Conservation (phyloP, 352 stramenopile genomes). For the Globisporangium cystogenes region DNA sequence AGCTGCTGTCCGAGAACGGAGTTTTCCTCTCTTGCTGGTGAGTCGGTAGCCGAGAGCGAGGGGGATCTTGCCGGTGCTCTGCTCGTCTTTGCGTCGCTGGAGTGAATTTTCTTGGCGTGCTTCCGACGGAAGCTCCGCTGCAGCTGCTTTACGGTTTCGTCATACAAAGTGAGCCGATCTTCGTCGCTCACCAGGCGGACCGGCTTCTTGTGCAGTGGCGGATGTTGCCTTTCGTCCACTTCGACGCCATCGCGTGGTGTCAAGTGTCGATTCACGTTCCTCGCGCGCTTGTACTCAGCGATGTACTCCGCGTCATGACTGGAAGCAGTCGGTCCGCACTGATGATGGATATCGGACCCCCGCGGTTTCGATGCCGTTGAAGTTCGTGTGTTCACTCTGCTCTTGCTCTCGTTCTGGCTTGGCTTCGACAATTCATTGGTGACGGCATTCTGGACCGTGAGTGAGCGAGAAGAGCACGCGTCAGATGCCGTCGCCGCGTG, state of each 20-base stretch:
- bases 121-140: conserved; percentile 60
- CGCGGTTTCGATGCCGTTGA: neutral
- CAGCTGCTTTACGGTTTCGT: conserved; percentile 45
- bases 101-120: conserved; percentile 4
- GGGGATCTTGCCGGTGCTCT: neutral
- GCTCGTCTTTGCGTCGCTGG: neutral
- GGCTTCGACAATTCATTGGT: neutral
- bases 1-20: neutral
- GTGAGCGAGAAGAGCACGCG: neutral
- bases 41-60: neutral
- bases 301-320: conserved; percentile 24
- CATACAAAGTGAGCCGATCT: conserved; percentile 55
- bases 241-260: conserved; percentile 24
- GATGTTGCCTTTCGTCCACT: conserved; percentile 42
- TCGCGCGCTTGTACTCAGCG: conserved; percentile 61
- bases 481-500: neutral
- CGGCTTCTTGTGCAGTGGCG: conserved; percentile 34
- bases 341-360: neutral
- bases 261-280: conserved; percentile 61
- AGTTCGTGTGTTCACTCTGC: neutral
- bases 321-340: neutral
- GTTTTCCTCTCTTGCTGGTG: neutral
- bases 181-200: conserved; percentile 46
- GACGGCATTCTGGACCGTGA: neutral
- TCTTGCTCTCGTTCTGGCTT: neutral